Conservation (phyloP, 2,329 filamentous ascomycete species). For the Trichoderma asperellum region DNA sequence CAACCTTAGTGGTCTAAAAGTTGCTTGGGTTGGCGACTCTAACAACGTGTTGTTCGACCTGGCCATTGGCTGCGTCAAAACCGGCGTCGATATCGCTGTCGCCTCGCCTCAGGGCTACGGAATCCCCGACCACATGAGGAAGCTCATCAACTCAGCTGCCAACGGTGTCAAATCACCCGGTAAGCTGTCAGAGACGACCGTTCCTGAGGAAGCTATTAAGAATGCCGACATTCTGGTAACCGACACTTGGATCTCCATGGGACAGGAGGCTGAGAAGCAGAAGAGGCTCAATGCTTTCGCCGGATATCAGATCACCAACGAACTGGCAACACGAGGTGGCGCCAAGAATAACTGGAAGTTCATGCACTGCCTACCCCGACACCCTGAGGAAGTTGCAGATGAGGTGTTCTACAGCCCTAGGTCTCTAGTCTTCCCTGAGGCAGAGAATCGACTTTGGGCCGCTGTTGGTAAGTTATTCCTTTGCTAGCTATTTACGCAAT, state of each 20-base stretch:
- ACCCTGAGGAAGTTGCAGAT: conserved; percentile 90
- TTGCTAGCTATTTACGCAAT: background rate
- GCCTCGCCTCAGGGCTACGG: conserved; percentile 85
- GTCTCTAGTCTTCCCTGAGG: conserved; percentile 90
- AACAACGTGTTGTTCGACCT: conserved; percentile 98
- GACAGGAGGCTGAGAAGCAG: conserved; percentile 83
- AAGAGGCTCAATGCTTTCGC: conserved; percentile 79
- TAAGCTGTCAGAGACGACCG: conserved; percentile 72
- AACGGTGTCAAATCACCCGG: conserved; percentile 62
- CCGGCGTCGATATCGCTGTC: conserved; percentile 83
- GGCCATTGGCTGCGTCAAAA: conserved; percentile 83
- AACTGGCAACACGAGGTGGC: conserved; percentile 80
- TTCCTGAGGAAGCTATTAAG: conserved; percentile 84
- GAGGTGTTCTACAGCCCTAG: conserved; percentile 89
- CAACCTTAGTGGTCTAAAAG: conserved; percentile 80
- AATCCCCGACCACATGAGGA: conserved; percentile 75
- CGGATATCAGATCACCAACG: conserved; percentile 89
- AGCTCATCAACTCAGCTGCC: conserved; percentile 69
- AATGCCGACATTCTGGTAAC: conserved; percentile 89
- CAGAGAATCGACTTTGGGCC: conserved; percentile 92
- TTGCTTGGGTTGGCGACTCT: conserved; percentile 94
- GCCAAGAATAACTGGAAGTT: conserved; percentile 93
- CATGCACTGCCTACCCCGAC: conserved; percentile 95
- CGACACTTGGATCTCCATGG: conserved; percentile 99
- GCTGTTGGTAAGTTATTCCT: conserved; percentile 66